These are phyloP conservation scores for Kregervanrija delftensis DNA, from an alignment of 805 yeast species.

Conservation along the genomic window DNA sequence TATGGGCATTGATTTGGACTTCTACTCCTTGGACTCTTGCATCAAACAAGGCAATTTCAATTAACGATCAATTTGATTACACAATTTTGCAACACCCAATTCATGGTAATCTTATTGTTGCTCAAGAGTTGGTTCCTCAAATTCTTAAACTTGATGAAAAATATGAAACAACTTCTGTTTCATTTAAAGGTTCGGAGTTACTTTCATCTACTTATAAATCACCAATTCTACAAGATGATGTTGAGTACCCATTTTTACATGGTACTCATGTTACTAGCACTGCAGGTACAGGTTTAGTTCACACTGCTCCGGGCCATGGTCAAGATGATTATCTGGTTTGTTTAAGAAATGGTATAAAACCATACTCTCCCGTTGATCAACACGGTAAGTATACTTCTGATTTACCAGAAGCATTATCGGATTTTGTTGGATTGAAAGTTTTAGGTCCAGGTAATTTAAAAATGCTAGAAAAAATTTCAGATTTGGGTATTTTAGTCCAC, in stretches of 20 bases:
- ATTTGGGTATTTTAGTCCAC: conserved; percentile 39
- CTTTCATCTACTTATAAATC: conserved; percentile 43
- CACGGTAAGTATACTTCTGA: conserved; percentile 58
- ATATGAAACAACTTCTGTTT: conserved; percentile 16
- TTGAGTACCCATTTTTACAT: conserved; percentile 53
- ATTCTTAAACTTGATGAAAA: conserved; percentile 28
- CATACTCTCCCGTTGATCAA: conserved; percentile 74
- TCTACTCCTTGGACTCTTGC: conserved; percentile 98
- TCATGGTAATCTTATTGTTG: conserved; percentile 50
- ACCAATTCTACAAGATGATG: conserved; percentile 35
- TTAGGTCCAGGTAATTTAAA: conserved; percentile 48
- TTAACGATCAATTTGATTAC: conserved; percentile 54
- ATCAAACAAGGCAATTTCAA: conserved; percentile 77
- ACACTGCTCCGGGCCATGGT: conserved; percentile 98
- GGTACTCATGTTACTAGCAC: conserved; percentile 76
- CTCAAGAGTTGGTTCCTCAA: conserved; percentile 37
- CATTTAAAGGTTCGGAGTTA: conserved; percentile 37
- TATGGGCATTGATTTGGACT: conserved; percentile 75
- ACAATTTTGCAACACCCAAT: conserved; percentile 34
- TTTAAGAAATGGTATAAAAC: conserved; percentile 43
- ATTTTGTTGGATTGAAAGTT: conserved; percentile 52
- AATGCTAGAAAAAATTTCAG: conserved; percentile 38
- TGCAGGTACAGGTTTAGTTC: conserved; percentile 94
- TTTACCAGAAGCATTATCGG: conserved; percentile 36
- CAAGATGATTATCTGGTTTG: conserved; percentile 83